Evolutionary conservation across 148 eudicot genomes (phyloP).

Genomic region (Camellia sinensis): DNA sequence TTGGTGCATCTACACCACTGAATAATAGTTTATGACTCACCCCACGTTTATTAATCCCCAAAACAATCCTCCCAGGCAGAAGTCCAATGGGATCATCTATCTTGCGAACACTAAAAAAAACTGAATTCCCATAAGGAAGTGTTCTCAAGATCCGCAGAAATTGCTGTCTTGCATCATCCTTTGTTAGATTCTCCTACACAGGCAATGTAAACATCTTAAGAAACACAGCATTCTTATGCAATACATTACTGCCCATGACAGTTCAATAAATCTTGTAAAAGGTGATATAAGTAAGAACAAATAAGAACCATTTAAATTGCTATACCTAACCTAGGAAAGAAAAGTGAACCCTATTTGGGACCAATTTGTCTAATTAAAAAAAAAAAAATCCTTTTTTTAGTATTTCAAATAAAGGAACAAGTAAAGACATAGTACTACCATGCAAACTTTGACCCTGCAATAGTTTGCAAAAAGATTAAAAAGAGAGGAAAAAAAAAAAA

Average conservation of each 20-base stretch:
- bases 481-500: not conserved
- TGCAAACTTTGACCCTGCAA: not conserved
- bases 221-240: not conserved
- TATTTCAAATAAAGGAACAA: not conserved
- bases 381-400: not conserved
- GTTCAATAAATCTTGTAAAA: not conserved
- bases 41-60: conserved; percentile 98
- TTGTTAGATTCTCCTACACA: conserved; percentile 76
- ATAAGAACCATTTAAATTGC: not conserved
- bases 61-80: conserved; percentile 80
- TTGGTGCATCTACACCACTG: not conserved
- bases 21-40: conserved; percentile 38
- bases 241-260: not conserved
- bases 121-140: conserved; percentile 95
- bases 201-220: conserved; percentile 4
- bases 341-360: not conserved
- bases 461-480: not conserved
- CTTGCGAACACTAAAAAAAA: conserved; percentile 95
- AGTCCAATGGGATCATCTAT: conserved; percentile 99
- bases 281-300: not conserved
- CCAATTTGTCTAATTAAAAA: not conserved
- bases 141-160: conserved; percentile 79
- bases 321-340: not conserved
- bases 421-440: not conserved
- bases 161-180: conserved; percentile 98